These are phyloP conservation scores for Pilasporangium apinafurcum DNA, from an alignment of 352 stramenopile species.

Conservation along the genomic window DNA sequence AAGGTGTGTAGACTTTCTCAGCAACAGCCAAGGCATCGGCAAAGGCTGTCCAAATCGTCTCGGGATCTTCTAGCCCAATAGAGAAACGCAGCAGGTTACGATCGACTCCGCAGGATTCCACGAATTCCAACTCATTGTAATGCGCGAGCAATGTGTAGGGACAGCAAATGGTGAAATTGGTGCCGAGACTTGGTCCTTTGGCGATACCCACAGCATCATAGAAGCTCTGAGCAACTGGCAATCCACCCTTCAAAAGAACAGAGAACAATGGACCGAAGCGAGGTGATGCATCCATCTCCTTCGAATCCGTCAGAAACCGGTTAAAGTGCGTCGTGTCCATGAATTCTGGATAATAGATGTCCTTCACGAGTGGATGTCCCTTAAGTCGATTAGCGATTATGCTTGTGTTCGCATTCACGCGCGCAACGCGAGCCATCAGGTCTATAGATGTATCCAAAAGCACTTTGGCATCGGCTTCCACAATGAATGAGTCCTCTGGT, in stretches of 20 bases:
- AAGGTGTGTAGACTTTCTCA: conserved; percentile 4
- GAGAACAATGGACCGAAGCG: conserved; percentile 87
- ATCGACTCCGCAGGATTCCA: conserved; percentile 85
- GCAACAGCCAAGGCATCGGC: conserved; percentile 34
- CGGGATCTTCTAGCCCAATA: conserved; percentile 84
- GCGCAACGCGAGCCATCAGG: conserved; percentile 59
- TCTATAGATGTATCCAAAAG: conserved; percentile 53
- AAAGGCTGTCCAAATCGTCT: conserved; percentile 65
- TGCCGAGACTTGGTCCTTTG: conserved; percentile 88
- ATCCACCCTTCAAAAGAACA: conserved; percentile 71
- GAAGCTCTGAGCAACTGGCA: conserved; percentile 72
- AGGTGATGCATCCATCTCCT: conserved; percentile 10
- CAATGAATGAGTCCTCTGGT: conserved; percentile 48
- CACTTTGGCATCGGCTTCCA: conserved; percentile 47
- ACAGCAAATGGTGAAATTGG: conserved; percentile 92
- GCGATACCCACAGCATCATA: conserved; percentile 84
- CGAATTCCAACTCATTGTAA: conserved; percentile 91
- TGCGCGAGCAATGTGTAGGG: conserved; percentile 92
- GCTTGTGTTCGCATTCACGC: conserved; percentile 77
- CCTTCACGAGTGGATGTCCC: conserved; percentile 71
- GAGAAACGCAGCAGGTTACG: conserved; percentile 89
- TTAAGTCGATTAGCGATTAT: conserved; percentile 64
- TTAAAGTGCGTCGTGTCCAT: conserved; percentile 53
- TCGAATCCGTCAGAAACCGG: conserved; percentile 29
- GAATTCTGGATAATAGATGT: conserved; percentile 82